phyloP scores from a whole-genome alignment of 2,329 filamentous ascomycete genomes.

The Colletotrichum falcatum region DNA sequence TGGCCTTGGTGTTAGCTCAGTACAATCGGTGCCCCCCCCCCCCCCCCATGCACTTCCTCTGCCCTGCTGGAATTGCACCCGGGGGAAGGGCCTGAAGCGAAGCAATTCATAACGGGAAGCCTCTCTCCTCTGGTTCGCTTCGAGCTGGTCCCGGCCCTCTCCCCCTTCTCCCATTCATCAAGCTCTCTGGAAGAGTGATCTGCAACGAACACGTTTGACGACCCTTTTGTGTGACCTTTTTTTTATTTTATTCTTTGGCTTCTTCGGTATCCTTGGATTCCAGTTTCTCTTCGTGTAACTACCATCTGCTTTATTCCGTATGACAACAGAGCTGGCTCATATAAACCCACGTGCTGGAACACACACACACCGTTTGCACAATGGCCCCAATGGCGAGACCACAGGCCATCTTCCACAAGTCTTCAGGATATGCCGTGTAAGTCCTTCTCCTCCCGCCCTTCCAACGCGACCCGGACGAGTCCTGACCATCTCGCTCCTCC shows the following conservation, averaged over 20 bases:
- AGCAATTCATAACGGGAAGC: constrained; percentile 35
- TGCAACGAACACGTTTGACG: constrained; percentile 26
- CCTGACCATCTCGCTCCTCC: neutral
- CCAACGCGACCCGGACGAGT: neutral
- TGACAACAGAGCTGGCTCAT: constrained; percentile 33
- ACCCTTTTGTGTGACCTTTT: constrained; percentile 26
- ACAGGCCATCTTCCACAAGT: constrained; percentile 33
- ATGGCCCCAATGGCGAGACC: constrained; percentile 40
- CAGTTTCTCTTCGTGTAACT: constrained; percentile 10
- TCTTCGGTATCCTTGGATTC: constrained; percentile 23
- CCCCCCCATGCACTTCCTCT: constrained; percentile 27
- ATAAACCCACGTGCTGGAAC: constrained; percentile 35
- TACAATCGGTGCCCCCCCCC: neutral
- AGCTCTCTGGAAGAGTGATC: constrained; percentile 42
- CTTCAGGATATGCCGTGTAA: constrained; percentile 32
- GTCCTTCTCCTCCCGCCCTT: neutral
- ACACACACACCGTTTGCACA: constrained; percentile 22
- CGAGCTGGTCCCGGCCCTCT: neutral
- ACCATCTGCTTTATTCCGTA: constrained; percentile 18
- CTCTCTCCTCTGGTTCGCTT: constrained; percentile 29
- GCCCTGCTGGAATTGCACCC: constrained; percentile 25
- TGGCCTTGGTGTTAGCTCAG: constrained; percentile 30
- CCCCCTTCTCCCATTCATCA: constrained; percentile 24
- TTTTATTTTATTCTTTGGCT: constrained; percentile 16
- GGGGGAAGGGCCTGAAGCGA: constrained; percentile 7